Evolutionary conservation across 225 moss, liverwort and hornwort species (phyloP), one percentile per base, ranked within the genome.

Genomic region (Bryoerythrophyllum caledonicum): DNA sequence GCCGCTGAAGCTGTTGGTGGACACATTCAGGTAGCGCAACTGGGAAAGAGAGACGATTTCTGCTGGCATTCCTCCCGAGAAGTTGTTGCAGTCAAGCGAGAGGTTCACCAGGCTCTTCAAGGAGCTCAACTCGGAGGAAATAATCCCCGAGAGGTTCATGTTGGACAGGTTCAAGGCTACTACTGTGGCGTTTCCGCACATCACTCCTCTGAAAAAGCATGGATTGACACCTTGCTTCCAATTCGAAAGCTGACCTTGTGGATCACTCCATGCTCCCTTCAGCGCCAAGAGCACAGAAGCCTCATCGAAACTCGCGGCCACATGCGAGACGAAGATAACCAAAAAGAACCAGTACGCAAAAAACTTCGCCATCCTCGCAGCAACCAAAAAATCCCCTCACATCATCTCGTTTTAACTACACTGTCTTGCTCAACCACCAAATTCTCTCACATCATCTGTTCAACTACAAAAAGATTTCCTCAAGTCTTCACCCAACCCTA

Each of bases 41-140:
- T 76, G 74, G 2, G 76, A 48, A 26, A 96, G 87, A 16, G 6
- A 24, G 7, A 69, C 78, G 28, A 91, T 76, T 65, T 83, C 87
- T 13, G 26, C 65, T 4, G 95, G 95, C 6, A 96, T 76, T 9
- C 30, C 44, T 16, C 87, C 93, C 0, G 87, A 93, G 77, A 96
- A 90, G 78, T 93, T 93, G 86, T 96, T 96, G 70, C 80, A 40
- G 75, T 91, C 87, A 40, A 96, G 82, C 28, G 84, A 86, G 9
- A 89, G 30, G 67, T 82, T 84, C 41, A 82, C 78, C 78, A 89
- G 68, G 69, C 67, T 78, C 60, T 67, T 80, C 59, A 89, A 70
- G 26, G 54, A 72, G 9, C 82, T 76, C 73, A 89, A 57, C 53
- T 82, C 78, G 4, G 67, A 46, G 8, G 80, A 60, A 38, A 89